These are phyloP conservation scores for Neurospora cerealis DNA, from an alignment of 495 filamentous ascomycete species.

Conservation along the genomic window DNA sequence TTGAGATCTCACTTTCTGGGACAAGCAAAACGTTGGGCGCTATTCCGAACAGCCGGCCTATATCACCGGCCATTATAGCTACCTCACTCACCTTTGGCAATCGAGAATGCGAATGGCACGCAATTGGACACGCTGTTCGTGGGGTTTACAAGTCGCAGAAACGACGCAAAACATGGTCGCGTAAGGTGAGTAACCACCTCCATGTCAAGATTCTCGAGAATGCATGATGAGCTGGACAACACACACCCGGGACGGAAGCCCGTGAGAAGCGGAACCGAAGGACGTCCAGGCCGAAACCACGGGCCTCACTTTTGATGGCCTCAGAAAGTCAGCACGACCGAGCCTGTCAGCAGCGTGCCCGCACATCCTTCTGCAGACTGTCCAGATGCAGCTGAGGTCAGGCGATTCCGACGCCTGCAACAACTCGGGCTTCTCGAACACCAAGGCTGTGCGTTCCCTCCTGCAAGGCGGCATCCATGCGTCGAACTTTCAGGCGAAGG, in stretches of 20 bases:
- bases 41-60: not conserved
- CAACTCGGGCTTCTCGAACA: not conserved
- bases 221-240: slow-evolving; percentile 31
- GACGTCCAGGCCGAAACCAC: not conserved
- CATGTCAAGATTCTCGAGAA: slow-evolving; percentile 10
- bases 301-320: not conserved
- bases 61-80: not conserved
- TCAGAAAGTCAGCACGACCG: not conserved
- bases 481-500: not conserved
- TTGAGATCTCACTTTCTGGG: not conserved
- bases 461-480: not conserved
- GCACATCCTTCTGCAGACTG: not conserved
- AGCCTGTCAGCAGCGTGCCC: not conserved
- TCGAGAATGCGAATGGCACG: not conserved
- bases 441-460: not conserved
- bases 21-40: not conserved
- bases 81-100: not conserved
- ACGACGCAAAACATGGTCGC: slow-evolving; percentile 25
- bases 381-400: not conserved
- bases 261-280: not conserved
- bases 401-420: not conserved
- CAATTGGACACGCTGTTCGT: not conserved
- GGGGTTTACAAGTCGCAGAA: not conserved
- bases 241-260: not conserved
- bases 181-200: slow-evolving; percentile 17